Conservation (phyloP, 2,329 filamentous ascomycete species). For the Talaromyces albobiverticillius region DNA sequence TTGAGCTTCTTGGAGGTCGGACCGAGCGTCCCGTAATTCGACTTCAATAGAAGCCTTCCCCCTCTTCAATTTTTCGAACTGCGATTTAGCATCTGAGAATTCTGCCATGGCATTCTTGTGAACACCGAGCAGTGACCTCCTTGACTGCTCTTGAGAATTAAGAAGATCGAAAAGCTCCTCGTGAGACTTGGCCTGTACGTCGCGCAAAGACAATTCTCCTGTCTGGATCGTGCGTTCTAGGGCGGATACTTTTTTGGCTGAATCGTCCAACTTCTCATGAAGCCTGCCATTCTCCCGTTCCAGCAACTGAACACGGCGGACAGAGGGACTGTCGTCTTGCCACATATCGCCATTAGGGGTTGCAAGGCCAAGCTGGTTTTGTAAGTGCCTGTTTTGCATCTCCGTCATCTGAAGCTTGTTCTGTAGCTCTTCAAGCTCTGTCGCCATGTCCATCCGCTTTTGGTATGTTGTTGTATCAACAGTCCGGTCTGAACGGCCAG, state of each 20-base stretch:
- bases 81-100: conserved; percentile 78
- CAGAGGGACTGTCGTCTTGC: conserved; percentile 73
- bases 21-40: conserved; percentile 77
- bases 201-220: conserved; percentile 82
- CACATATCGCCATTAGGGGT: conserved; percentile 61
- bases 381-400: conserved; percentile 92
- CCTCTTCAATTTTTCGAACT: conserved; percentile 84
- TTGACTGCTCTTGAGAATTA: conserved; percentile 87
- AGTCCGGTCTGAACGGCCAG: conserved; percentile 78
- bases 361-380: conserved; percentile 75
- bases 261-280: conserved; percentile 93
- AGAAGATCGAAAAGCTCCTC: conserved; percentile 91
- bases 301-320: conserved; percentile 81
- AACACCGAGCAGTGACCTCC: conserved; percentile 74
- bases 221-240: conserved; percentile 83
- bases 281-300: conserved; percentile 88
- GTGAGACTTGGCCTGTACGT: conserved; percentile 89
- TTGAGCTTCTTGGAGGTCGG: conserved; percentile 78
- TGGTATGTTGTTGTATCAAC: conserved; percentile 81
- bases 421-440: conserved; percentile 87
- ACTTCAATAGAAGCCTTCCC: conserved; percentile 76
- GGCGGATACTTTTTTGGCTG: conserved; percentile 83
- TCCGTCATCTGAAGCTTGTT: conserved; percentile 91
- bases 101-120: conserved; percentile 85
- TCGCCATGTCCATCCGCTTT: conserved; percentile 84